Base-by-base conservation (phyloP, 73 alveolate species). In the Effrenium voratum region DNA sequence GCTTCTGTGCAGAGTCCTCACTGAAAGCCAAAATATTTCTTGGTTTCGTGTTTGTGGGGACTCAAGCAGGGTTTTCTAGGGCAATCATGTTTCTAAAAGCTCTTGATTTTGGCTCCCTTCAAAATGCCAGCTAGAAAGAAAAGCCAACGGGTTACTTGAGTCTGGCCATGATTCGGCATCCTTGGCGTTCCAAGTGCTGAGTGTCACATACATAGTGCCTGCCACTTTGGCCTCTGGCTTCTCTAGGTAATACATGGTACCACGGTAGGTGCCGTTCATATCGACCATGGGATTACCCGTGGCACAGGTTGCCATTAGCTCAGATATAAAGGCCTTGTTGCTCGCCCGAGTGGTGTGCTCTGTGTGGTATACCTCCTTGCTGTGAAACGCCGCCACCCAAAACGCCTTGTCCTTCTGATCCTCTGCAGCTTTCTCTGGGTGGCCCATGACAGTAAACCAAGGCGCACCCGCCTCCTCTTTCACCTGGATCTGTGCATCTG, bases 351-450 rank as follows among this genome's bases (percentile, higher is more conserved):
- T 45, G 41, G 49, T 34, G 91, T 80, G 91, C 91, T 80, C 91
- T 8, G 68, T 45, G n/a, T 80, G 91, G 72, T 80, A 80, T 30
- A 32, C 72, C 91, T 80, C 91, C 34, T 47, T 45, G 91, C 72
- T 80, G 73, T 47, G 91, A 80, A 80, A 80, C 50, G 91, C 91
- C 30, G 91, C 91, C 72, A 80, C 91, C 91, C 91, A 80, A 47
- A 80, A 80, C 6, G 38, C 32, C 91, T 47, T 80, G 49, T 80
- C 91, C 46, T 47, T 80, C 38, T 80, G 72, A 30, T 68, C 12
- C 47, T 80, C 91, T 24, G 70, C 72, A 24, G 72, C n/a, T 22
- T n/a, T 30, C 40, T 76, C 45, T 0, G 91, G 91, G 2, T 80
- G 73, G 46, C 91, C 91, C 91, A 80, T 30, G 43, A 80, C 91